These are phyloP conservation scores for Peronospora belbahrii DNA, from an alignment of 352 stramenopile species.

Conservation along the genomic window DNA sequence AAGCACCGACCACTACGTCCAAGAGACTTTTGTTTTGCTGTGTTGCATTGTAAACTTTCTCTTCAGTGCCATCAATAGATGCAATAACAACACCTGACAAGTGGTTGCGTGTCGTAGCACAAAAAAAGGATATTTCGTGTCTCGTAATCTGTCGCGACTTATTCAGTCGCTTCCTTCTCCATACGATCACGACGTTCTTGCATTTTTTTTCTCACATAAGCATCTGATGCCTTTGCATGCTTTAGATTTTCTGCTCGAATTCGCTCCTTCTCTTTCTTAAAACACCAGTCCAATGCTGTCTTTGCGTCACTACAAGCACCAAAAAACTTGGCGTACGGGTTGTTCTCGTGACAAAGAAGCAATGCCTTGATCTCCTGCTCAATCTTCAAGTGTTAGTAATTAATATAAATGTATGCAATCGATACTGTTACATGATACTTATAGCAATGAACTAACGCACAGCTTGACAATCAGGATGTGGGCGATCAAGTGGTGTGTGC, in stretches of 20 bases:
- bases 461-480: slow-evolving; percentile 72
- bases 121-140: no score
- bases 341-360: slow-evolving; percentile 61
- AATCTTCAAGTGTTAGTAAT: slow-evolving; percentile 4
- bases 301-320: slow-evolving; percentile 67
- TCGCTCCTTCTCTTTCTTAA: slow-evolving; percentile 59
- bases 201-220: slow-evolving; percentile 73
- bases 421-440: neutral
- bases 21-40: slow-evolving; percentile 10
- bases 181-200: slow-evolving; percentile 50
- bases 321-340: slow-evolving; percentile 73
- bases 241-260: slow-evolving; percentile 59
- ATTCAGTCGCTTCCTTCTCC: slow-evolving; percentile 5
- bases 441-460: slow-evolving; percentile 27
- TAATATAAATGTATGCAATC: neutral
- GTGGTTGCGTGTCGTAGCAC: neutral
- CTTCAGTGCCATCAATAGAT: slow-evolving; percentile 14
- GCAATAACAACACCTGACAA: slow-evolving; percentile 3
- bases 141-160: slow-evolving; percentile 1
- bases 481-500: slow-evolving; percentile 73
- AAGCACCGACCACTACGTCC: no score
- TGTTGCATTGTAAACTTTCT: slow-evolving; percentile 9
- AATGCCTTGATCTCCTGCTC: slow-evolving; percentile 62
- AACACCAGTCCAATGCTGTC: slow-evolving; percentile 69
- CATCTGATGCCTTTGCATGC: slow-evolving; percentile 54